These are phyloP conservation scores for Lathyrus sativus DNA, from an alignment of 306 rosid genomes.

Conservation along the genomic window DNA sequence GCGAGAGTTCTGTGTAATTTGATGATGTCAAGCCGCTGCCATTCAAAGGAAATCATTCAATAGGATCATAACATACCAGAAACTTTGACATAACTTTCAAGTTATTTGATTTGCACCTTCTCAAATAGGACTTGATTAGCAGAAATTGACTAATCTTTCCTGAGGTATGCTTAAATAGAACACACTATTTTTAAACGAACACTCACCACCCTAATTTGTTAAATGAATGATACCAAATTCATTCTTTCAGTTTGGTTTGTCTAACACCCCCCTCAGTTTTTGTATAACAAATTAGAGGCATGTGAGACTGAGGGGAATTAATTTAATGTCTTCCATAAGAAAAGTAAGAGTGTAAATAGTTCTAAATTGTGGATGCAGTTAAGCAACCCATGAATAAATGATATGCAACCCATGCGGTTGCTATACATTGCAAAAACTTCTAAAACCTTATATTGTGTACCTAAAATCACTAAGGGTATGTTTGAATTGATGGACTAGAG, in stretches of 20 bases:
- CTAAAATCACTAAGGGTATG: too few relatives aligned
- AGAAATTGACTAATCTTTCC: background rate
- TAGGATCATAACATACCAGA: constrained; percentile 28
- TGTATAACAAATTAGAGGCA: background rate
- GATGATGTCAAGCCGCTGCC: constrained; percentile 85
- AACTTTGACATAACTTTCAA: constrained; percentile 12
- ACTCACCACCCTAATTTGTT: background rate
- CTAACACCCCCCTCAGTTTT: background rate
- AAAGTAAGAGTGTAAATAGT: background rate
- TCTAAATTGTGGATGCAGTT: background rate
- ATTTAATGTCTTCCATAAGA: background rate
- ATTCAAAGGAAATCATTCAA: constrained; percentile 37
- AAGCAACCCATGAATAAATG: background rate
- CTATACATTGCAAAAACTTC: background rate
- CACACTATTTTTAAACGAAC: background rate
- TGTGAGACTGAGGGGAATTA: too few relatives aligned
- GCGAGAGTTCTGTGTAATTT: constrained; percentile 89
- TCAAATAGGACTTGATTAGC: background rate
- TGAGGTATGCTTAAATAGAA: background rate
- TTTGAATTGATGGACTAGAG: too few relatives aligned
- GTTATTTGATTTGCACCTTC: constrained; percentile 2
- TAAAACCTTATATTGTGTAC: background rate
- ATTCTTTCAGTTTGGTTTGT: background rate
- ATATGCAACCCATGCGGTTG: background rate
- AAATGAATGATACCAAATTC: background rate